Evolutionary conservation across 1,284 basidiomycete species (phyloP).

Genomic region (Lentinula novae-zelandiae): DNA sequence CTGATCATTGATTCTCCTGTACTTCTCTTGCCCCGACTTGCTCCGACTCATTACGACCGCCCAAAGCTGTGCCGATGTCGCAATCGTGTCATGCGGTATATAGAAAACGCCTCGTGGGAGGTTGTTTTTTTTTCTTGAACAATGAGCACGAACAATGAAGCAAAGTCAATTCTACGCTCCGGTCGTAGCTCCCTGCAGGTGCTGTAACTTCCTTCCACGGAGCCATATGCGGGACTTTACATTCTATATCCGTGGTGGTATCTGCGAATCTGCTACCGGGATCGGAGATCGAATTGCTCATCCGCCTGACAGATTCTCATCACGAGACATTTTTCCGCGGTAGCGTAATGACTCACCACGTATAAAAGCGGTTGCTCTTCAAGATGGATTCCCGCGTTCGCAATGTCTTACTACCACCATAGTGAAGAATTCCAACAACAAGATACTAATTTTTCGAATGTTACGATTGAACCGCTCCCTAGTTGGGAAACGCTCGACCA

Average conservation of each 20-base stretch:
- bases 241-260: background rate
- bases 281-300: background rate
- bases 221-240: background rate
- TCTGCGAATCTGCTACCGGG: background rate
- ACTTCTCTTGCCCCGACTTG: background rate
- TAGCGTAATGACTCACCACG: background rate
- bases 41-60: background rate
- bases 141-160: background rate
- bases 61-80: background rate
- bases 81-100: background rate
- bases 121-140: background rate
- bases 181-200: background rate
- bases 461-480: background rate
- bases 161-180: no score
- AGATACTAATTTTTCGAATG: background rate
- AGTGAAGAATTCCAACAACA: slow-evolving; percentile 1
- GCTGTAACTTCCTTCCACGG: background rate
- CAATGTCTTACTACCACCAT: slow-evolving; percentile 8
- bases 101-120: background rate
- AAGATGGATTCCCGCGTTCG: background rate
- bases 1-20: background rate
- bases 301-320: background rate
- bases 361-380: background rate
- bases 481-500: slow-evolving; percentile 1
- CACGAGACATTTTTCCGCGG: background rate